Evolutionary conservation across 495 filamentous ascomycete genomes (phyloP).

Genomic region (Hapsidospora chrysogenum): DNA sequence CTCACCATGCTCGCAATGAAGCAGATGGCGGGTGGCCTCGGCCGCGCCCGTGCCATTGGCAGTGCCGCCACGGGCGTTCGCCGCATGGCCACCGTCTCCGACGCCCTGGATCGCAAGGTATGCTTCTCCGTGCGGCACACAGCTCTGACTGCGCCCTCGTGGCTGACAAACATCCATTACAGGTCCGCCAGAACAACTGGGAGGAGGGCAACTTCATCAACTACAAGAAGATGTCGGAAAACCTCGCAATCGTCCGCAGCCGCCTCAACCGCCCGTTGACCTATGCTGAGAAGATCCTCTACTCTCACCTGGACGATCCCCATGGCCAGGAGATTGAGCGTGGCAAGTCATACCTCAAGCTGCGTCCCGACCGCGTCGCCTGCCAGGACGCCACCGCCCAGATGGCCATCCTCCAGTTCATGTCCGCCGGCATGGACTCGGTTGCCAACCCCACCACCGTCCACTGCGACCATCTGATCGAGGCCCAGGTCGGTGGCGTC

Average conservation of each 20-base stretch:
- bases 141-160: not conserved
- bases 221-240: slow-evolving; percentile 94
- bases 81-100: slow-evolving; percentile 35
- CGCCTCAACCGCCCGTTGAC: slow-evolving; percentile 86
- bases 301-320: slow-evolving; percentile 96
- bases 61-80: slow-evolving; percentile 29
- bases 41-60: slow-evolving; percentile 30
- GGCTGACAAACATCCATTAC: slow-evolving; percentile 12
- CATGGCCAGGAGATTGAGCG: slow-evolving; percentile 92
- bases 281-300: slow-evolving; percentile 95
- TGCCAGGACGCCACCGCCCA: slow-evolving; percentile 99
- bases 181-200: slow-evolving; percentile 40
- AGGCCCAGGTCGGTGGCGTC: slow-evolving; percentile 83
- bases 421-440: slow-evolving; percentile 90
- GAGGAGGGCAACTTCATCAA: slow-evolving; percentile 41
- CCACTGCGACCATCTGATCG: slow-evolving; percentile 99
- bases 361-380: slow-evolving; percentile 93
- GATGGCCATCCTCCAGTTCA: slow-evolving; percentile 99
- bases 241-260: slow-evolving; percentile 73
- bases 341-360: slow-evolving; percentile 84
- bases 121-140: slow-evolving; percentile 2
- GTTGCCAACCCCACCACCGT: slow-evolving; percentile 93
- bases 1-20: slow-evolving; percentile 38
- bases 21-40: slow-evolving; percentile 31
- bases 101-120: slow-evolving; percentile 38